These are phyloP conservation scores for Termitomyces sp. DNA, from an alignment of 768 basidiomycete genomes.

Conservation along the genomic window DNA sequence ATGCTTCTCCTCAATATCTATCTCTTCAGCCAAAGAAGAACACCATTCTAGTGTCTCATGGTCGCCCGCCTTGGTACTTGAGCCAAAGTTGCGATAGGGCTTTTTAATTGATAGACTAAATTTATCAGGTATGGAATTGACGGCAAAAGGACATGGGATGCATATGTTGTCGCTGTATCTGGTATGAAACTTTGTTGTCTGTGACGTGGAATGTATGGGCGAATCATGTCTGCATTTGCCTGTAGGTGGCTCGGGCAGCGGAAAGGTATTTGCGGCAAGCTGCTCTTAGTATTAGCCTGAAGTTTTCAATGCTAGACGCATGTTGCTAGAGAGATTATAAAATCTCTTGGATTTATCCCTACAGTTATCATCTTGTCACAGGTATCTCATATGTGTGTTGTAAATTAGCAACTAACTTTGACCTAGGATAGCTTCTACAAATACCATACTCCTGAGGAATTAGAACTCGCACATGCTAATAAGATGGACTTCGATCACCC, in stretches of 20 bases:
- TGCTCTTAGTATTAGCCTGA: background rate
- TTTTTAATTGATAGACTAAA: slow-evolving; percentile 5
- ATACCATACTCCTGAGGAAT: slow-evolving; percentile 69
- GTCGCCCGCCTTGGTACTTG: slow-evolving; percentile 73
- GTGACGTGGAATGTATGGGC: background rate
- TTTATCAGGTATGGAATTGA: slow-evolving; percentile 68
- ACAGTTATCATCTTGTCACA: slow-evolving; percentile 90
- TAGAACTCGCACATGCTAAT: slow-evolving; percentile 77
- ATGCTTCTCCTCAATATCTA: slow-evolving; percentile 13
- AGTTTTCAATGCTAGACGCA: slow-evolving; percentile 50
- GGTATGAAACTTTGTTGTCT: slow-evolving; percentile 36
- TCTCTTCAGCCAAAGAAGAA: slow-evolving; percentile 56
- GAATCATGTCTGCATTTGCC: background rate
- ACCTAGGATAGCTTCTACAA: slow-evolving; percentile 94
- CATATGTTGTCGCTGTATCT: slow-evolving; percentile 82
- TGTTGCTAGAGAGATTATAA: slow-evolving; percentile 79
- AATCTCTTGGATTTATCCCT: slow-evolving; percentile 75
- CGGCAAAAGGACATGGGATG: slow-evolving; percentile 61
- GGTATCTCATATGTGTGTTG: slow-evolving; percentile 26
- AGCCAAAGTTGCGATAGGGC: background rate
- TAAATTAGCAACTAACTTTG: background rate
- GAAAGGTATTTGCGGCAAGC: slow-evolving; percentile 50
- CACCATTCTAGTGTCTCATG: slow-evolving; percentile 76
- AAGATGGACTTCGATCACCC: slow-evolving; percentile 88
- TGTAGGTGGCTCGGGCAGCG: slow-evolving; percentile 79